Evolutionary conservation across 23 red algal genomes (phyloP), one percentile per base, ranked within the genome.

Genomic region (Chondrus crispus): DNA sequence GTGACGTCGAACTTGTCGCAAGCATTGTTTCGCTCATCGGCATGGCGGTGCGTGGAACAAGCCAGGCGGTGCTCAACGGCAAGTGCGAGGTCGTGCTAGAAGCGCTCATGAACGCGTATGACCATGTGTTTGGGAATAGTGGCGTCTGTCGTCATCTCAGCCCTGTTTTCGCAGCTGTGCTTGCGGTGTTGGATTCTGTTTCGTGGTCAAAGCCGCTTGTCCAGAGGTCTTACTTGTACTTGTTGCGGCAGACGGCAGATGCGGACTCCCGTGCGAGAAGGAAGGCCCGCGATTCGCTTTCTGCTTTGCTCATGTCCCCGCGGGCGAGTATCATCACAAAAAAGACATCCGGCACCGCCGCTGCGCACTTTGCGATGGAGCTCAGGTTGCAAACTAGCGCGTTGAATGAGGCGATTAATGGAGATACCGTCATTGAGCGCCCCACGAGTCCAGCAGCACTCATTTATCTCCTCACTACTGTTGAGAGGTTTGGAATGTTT

Each of bases 181-280:
- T 94, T 20, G 92, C 92, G 20, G 70, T 88, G 42, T 44, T 94
- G 30, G 71, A 43, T 24, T 62, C 81, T 57, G 46, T 49, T 3
- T 55, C 92, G 70, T 94, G 92, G 92, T 62, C 92, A 44, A 80
- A 79, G 30, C 82, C 92, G 12, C 52, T 60, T 5, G 71, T 94
- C n/a, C 82, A 87, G 50, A 79, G 74, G 20, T 69, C 92, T 6
- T 94, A 88, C 73, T 46, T 88, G 22, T 87, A 81, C 52, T 62
- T 94, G 46, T 68, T 94, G 24, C 62, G 77, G 11, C 62, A 68
- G 30, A 70, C 89, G 16, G 54, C 89, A 62, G 89, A 92, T 53
- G n/a, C 44, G 53, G 89, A 92, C 62, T 2, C 33, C n/a, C 73
- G 72, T 19, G 50, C 79, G 11, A 51, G 89, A 29, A 51, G 76